These are phyloP conservation scores for Penicillium steckii DNA, from an alignment of 495 filamentous ascomycete species.

Conservation along the genomic window DNA sequence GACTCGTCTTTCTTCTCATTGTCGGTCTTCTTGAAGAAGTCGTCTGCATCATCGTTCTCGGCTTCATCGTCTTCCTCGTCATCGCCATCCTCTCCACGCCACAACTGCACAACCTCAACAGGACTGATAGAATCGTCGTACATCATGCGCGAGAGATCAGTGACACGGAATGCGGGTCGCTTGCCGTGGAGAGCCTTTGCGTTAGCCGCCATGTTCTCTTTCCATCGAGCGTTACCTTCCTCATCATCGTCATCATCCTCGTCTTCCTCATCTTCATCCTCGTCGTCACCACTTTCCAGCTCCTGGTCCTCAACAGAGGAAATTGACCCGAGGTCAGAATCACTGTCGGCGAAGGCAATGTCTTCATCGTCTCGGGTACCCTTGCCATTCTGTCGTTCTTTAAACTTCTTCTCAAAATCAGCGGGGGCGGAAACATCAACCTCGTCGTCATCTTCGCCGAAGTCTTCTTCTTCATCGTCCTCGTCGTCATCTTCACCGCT, in stretches of 20 bases:
- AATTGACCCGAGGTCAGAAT: slow-evolving; percentile 90
- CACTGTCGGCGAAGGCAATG: slow-evolving; percentile 89
- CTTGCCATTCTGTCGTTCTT: slow-evolving; percentile 43
- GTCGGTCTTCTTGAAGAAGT: slow-evolving; percentile 80
- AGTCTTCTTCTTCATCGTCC: slow-evolving; percentile 29
- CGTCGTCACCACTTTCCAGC: slow-evolving; percentile 58
- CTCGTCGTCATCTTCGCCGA: slow-evolving; percentile 38
- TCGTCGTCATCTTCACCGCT: slow-evolving; percentile 45
- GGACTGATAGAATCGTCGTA: slow-evolving; percentile 81
- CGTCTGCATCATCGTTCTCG: slow-evolving; percentile 65
- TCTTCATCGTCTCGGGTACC: slow-evolving; percentile 54
- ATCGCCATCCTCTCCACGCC: slow-evolving; percentile 63
- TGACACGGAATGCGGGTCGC: slow-evolving; percentile 66
- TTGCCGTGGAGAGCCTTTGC: slow-evolving; percentile 69
- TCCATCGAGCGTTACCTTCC: slow-evolving; percentile 72
- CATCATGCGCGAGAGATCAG: slow-evolving; percentile 80
- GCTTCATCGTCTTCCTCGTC: slow-evolving; percentile 38
- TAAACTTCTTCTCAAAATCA: slow-evolving; percentile 42
- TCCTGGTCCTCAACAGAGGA: slow-evolving; percentile 66
- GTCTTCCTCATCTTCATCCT: slow-evolving; percentile 60
- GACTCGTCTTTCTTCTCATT: slow-evolving; percentile 57
- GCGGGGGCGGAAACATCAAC: slow-evolving; percentile 42
- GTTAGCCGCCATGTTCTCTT: slow-evolving; percentile 76
- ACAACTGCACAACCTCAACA: slow-evolving; percentile 69
- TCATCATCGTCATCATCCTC: slow-evolving; percentile 59